A percentile compares a stretch with the other conserved stretches of the same genome.
phyloP scores from a whole-genome alignment of 257 asterid species.

The Salvia splendens region DNA sequence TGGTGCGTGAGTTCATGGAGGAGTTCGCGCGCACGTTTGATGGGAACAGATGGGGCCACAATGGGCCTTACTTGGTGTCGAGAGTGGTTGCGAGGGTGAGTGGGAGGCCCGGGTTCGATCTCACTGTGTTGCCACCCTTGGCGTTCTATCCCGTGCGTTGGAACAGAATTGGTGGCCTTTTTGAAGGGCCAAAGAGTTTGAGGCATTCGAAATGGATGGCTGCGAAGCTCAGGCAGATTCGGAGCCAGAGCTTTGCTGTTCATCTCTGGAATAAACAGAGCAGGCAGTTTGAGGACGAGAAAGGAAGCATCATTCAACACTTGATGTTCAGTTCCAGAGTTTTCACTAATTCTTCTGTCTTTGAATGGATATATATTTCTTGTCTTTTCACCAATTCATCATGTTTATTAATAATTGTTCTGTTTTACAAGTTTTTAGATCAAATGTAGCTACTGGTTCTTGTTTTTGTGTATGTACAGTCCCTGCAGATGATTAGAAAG shows the following conservation, averaged over 20 bases:
- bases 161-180: slow-evolving; percentile 62
- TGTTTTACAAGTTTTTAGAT: slow-evolving; percentile 10
- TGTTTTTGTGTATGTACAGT: not conserved
- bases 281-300: slow-evolving; percentile 48
- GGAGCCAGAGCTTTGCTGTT: slow-evolving; percentile 52
- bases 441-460: slow-evolving; percentile 5
- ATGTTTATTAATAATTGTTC: not conserved
- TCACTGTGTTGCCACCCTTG: slow-evolving; percentile 60
- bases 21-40: slow-evolving; percentile 80
- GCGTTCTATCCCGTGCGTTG: slow-evolving; percentile 89
- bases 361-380: not conserved
- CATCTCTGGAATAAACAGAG: slow-evolving; percentile 95
- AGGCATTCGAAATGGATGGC: slow-evolving; percentile 55
- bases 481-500: not conserved
- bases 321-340: slow-evolving; percentile 48
- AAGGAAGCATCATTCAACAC: slow-evolving; percentile 68
- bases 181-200: slow-evolving; percentile 48
- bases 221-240: slow-evolving; percentile 54
- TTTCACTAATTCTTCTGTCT: slow-evolving; percentile 41
- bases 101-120: slow-evolving; percentile 51
- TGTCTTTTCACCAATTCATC: not conserved
- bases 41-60: slow-evolving; percentile 92
- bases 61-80: slow-evolving; percentile 87
- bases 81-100: slow-evolving; percentile 67
- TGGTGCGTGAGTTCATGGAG: slow-evolving; percentile 65